Conservation (phyloP, 768 basidiomycete genomes). For the Cantharellus anzutake region DNA sequence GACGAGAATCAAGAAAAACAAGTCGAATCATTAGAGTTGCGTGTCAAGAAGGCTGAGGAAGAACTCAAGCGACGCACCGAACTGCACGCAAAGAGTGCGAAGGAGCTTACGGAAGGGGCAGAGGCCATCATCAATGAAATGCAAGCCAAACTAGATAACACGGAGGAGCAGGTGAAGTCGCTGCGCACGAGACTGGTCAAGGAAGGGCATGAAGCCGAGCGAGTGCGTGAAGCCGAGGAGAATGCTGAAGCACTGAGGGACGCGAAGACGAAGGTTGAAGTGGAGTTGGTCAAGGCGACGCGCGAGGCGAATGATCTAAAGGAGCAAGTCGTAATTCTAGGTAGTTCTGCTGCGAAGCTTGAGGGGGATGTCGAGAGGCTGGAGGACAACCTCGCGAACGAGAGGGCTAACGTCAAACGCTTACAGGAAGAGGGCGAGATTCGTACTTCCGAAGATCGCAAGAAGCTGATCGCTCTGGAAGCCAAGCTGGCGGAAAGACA, state of each 20-base stretch:
- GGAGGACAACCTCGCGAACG: not conserved
- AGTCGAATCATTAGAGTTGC: conserved; percentile 16
- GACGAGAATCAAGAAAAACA: not conserved
- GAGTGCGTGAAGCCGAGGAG: conserved; percentile 1
- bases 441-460: not conserved
- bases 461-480: conserved; percentile 1
- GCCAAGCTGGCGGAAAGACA: not conserved
- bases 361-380: not conserved
- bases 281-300: not conserved
- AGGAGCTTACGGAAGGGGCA: not conserved
- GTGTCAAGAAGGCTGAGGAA: not conserved
- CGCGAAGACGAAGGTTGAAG: conserved; percentile 4
- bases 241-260: conserved; percentile 12
- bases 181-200: conserved; percentile 37
- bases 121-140: conserved; percentile 4
- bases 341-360: conserved; percentile 16
- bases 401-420: not conserved
- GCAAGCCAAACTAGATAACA: conserved; percentile 20
- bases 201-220: conserved; percentile 31
- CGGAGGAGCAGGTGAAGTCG: conserved; percentile 31
- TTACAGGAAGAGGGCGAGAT: not conserved
- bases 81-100: not conserved
- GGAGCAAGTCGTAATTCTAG: conserved; percentile 28
- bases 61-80: not conserved
- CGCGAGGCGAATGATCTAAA: conserved; percentile 1